Evolutionary conservation across 2,329 filamentous ascomycete genomes (phyloP), one percentile per base, ranked within the genome.

Genomic region (Apiospora pterosperma): DNA sequence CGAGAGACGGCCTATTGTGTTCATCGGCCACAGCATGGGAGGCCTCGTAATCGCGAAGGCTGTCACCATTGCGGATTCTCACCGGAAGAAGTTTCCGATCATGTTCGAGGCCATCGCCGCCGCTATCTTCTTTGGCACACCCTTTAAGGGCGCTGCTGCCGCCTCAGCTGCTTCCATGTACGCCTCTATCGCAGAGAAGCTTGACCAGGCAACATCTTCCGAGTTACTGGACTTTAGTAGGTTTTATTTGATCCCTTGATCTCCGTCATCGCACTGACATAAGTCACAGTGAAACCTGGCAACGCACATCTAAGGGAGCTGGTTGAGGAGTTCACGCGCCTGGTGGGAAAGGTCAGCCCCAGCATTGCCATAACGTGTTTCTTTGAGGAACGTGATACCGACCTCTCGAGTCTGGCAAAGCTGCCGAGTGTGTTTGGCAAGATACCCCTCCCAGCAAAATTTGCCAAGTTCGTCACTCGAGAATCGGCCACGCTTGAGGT

Each of bases 11-110:
- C 79, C 80, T 1, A 78, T 81, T 11, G 75, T 80, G 0, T 79
- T 81, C 39, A 77, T 81, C 16, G 79, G 77, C 0, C 79, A 81
- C 41, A 79, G 77, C 23, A 81, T 81, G 79, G 79, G 79, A 10
- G 79, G 79, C 7, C 70, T 81, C 6, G 79, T 81, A 1, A 74
- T 81, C 36, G 78, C 79, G 12, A 81, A 81, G 67, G 79, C 77
- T 16, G 63, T 76, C 14, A 71, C 66, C 2, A 67, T 79, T 2
- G 76, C 78, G 5, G 76, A 78, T 42, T 71, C 75, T 0, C 73
- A 74, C 19, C 69, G 72, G 23, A 76, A 80, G 10, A 68, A 72
- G 6, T 80, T 78, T 19, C 76, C 74, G 1, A 69, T 72, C 36
- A 77, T 80, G 73, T 80, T 80, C 38, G 78, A 81, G 63, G 75